Evolutionary conservation across 176 grass and related monocot species (phyloP).

Genomic region (Themeda triandra): DNA sequence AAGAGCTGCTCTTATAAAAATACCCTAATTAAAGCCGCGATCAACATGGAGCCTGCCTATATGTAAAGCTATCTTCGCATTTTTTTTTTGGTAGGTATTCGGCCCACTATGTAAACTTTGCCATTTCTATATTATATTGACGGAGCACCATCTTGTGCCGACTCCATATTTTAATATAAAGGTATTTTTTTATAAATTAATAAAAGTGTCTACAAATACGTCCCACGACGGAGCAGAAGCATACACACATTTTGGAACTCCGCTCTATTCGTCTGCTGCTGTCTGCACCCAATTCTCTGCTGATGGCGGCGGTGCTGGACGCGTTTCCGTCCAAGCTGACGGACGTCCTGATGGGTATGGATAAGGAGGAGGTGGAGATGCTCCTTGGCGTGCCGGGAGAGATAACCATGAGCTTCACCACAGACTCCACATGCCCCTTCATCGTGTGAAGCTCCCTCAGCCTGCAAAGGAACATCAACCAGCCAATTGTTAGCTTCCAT

Average conservation of each 20-base stretch:
- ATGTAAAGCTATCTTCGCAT: too few species aligned
- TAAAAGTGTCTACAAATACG: too few species aligned
- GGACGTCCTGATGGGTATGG: neutral
- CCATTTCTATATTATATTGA: too few species aligned
- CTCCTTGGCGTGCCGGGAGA: constrained; percentile 25
- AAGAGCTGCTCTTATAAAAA: too few species aligned
- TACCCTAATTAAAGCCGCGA: too few species aligned
- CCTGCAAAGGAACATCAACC: neutral
- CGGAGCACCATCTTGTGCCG: too few species aligned
- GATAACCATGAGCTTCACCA: constrained; percentile 9
- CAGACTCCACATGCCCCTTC: neutral
- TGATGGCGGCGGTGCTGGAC: constrained; percentile 34
- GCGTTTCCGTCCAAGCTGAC: constrained; percentile 2
- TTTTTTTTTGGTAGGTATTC: too few species aligned
- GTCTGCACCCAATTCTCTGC: neutral
- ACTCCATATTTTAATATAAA: too few species aligned
- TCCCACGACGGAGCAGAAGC: too few species aligned
- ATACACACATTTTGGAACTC: neutral
- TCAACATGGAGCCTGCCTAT: too few species aligned
- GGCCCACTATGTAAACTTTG: too few species aligned
- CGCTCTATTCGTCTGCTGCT: neutral
- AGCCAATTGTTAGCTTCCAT: neutral
- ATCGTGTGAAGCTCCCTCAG: constrained; percentile 9
- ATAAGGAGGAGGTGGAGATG: neutral
- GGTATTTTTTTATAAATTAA: too few species aligned